A percentile compares a stretch with the other conserved stretches of the same genome.
Conservation (phyloP, 202 grass and related monocot species). For the Dendrocalamus latiflorus region DNA sequence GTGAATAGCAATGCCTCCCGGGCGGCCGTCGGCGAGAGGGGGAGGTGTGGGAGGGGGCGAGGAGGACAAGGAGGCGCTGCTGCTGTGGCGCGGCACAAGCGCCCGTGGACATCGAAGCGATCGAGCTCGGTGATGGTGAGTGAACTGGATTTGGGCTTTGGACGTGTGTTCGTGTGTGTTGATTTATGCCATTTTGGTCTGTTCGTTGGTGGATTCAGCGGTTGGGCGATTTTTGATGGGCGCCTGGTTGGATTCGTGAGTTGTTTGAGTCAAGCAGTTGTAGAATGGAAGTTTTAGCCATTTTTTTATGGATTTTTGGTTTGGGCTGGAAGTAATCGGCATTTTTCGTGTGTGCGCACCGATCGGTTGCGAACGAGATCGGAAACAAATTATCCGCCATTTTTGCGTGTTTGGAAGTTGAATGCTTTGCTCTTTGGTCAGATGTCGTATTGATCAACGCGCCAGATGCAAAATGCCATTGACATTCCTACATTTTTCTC, state of each 20-base stretch:
- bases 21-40: conserved; percentile 16
- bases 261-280: neutral
- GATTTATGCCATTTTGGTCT: neutral
- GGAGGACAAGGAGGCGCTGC: neutral
- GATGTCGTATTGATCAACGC: neutral
- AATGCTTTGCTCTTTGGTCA: neutral
- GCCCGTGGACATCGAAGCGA: neutral
- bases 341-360: neutral
- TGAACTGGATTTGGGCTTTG: neutral
- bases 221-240: neutral
- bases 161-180: too few species aligned
- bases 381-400: neutral
- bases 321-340: neutral
- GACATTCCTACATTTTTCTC: neutral
- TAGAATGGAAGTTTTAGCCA: neutral
- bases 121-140: conserved; percentile 12
- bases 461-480: neutral
- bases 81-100: neutral
- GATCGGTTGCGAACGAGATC: neutral
- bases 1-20: neutral
- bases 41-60: neutral
- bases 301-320: too few species aligned
- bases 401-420: neutral
- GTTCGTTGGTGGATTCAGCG: neutral
- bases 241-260: neutral